Base-by-base conservation (phyloP, 2,329 filamentous ascomycete species). In the Beauveria rudraprayagi region DNA sequence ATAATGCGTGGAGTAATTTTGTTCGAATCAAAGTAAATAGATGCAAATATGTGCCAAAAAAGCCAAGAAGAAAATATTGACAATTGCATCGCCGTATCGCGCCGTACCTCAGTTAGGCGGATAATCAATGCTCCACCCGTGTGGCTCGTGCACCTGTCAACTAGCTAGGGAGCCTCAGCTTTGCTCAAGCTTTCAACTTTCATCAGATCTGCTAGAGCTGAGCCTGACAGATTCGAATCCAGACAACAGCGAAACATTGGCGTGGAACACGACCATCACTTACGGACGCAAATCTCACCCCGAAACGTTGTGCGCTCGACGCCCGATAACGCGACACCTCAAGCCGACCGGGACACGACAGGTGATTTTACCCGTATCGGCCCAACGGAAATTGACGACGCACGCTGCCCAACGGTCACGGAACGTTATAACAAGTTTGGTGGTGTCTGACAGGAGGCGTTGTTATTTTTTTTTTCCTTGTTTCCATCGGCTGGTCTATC, bases 121-220 rank as follows among this genome's bases (percentile, higher is more conserved):
- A 56, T 52, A 56, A 61, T 61, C 53, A 34, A 61, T 61, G 60
- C 60, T 61, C 60, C 60, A 51, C 53, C 54, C 54, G 54, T 14
- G 34, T 61, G 60, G 60, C 54, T 53, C 60, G 60, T 61, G 60
- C 60, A 28, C 43, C 46, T 16, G 30, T 24, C 48, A 30, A 14
- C 50, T 9, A 41, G 46, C 34, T 16, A 54, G 58, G 26, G 28
- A 55, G 43, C 50, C 34, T 44, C 30, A 26, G 57, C 24, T 17
- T 19, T 30, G 28, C 30, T 30, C 19, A 4, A 55, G 58, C 58
- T 60, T 17, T 3, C 50, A 54, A 60, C 51, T 28, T 54, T 60
- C 48, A 60, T 60, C 48, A 24, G 14, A 34, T 26, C 8, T 7
- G 14, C 40, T 5, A 14, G 7, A 34, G 56, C 37, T 5, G 24